These are phyloP conservation scores for Talaromyces wortmannii DNA, from an alignment of 495 filamentous ascomycete species.

Conservation along the genomic window DNA sequence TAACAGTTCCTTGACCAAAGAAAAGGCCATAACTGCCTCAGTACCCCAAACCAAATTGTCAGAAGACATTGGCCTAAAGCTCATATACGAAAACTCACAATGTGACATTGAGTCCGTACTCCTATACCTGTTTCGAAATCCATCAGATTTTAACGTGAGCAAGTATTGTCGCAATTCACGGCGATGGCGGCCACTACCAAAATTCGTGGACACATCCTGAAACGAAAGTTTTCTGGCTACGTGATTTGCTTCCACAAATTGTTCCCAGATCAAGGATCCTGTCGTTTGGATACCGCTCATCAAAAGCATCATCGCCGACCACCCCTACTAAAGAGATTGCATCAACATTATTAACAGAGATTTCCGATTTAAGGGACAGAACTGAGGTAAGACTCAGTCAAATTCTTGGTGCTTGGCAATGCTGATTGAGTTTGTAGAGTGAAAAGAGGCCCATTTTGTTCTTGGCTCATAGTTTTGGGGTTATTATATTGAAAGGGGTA, in stretches of 20 bases:
- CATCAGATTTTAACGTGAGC: neutral
- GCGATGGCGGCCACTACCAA: conserved; percentile 1
- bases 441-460: neutral
- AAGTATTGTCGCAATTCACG: conserved; percentile 5
- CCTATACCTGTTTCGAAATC: neutral
- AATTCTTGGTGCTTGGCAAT: neutral
- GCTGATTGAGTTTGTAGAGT: neutral
- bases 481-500: conserved; percentile 1
- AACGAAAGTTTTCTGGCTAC: conserved; percentile 4
- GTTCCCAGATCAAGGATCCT: conserved; percentile 1
- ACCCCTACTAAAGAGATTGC: neutral
- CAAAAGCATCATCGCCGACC: neutral
- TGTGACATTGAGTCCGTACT: neutral
- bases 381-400: neutral
- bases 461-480: conserved; percentile 4
- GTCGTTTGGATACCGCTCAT: conserved; percentile 1
- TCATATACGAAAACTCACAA: neutral
- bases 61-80: neutral
- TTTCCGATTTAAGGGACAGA: neutral
- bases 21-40: neutral
- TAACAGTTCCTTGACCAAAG: neutral
- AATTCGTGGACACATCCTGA: conserved; percentile 3
- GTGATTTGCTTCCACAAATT: conserved; percentile 2
- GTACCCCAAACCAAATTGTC: neutral
- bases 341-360: neutral